A percentile compares a stretch with the other conserved stretches of the same genome.
These are phyloP conservation scores for Podaxis carcinomalis DNA, from an alignment of 768 basidiomycete genomes.

Conservation along the genomic window DNA sequence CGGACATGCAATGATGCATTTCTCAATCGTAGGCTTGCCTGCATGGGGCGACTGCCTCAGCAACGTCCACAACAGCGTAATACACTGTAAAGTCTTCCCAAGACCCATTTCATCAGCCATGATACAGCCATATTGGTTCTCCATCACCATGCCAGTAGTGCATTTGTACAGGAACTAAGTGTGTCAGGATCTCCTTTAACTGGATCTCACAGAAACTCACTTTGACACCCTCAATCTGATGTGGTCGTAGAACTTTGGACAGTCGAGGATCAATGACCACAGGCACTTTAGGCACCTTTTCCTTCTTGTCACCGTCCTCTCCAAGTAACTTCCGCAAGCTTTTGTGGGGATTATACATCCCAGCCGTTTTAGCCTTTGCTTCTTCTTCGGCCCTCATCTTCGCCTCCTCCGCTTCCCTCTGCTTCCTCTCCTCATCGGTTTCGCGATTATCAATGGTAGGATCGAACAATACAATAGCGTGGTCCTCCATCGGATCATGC, in stretches of 20 bases:
- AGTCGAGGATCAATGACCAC: constrained; percentile 95
- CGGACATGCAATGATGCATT: constrained; percentile 96
- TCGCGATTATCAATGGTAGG: constrained; percentile 93
- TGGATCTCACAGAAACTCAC: constrained; percentile 34
- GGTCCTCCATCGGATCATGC: constrained; percentile 97
- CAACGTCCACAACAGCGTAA: constrained; percentile 91
- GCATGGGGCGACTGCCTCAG: constrained; percentile 92
- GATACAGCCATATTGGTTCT: constrained; percentile 92
- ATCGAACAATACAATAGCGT: constrained; percentile 95
- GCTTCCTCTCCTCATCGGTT: constrained; percentile 80
- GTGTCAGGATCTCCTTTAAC: constrained; percentile 9
- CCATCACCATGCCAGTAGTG: constrained; percentile 88
- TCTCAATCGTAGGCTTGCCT: constrained; percentile 86
- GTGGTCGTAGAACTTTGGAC: constrained; percentile 85
- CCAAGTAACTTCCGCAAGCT: constrained; percentile 77
- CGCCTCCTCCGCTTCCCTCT: constrained; percentile 68
- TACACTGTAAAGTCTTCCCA: constrained; percentile 95
- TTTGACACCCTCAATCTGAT: constrained; percentile 98
- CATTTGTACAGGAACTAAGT: constrained; percentile 90
- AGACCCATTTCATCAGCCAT: constrained; percentile 99
- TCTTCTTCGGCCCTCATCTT: constrained; percentile 60
- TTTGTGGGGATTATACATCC: constrained; percentile 89
- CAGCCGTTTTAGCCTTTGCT: constrained; percentile 64
- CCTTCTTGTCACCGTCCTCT: constrained; percentile 59
- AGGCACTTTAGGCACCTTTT: constrained; percentile 73